phyloP scores from a whole-genome alignment of 495 filamentous ascomycete species.

The Xylaria bambusicola region DNA sequence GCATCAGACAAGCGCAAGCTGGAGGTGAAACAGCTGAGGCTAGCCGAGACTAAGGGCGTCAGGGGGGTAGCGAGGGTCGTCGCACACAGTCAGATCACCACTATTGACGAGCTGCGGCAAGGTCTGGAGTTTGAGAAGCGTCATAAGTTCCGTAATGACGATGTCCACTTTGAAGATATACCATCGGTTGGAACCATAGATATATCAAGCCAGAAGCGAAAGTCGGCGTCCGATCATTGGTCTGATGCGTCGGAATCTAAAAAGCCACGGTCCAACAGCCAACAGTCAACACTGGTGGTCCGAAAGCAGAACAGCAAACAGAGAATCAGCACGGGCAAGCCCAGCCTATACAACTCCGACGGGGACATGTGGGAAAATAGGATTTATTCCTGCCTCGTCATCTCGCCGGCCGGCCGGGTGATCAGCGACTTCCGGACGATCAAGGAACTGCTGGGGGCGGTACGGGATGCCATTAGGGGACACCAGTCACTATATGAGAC shows the following conservation, averaged over 20 bases:
- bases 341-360: background rate
- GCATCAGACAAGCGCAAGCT: background rate
- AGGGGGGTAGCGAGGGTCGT: slow-evolving; percentile 6
- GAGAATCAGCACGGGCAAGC: background rate
- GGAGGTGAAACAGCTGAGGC: slow-evolving; percentile 1
- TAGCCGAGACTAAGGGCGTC: background rate
- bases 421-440: slow-evolving; percentile 2
- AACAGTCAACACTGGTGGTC: slow-evolving; percentile 4
- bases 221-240: slow-evolving; percentile 8
- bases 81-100: slow-evolving; percentile 13
- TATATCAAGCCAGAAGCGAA: slow-evolving; percentile 4
- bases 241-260: slow-evolving; percentile 6
- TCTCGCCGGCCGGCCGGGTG: background rate
- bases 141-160: background rate
- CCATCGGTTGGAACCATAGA: background rate
- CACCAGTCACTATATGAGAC: slow-evolving; percentile 35
- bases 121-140: background rate
- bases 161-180: slow-evolving; percentile 1
- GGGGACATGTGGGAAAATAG: slow-evolving; percentile 11
- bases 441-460: slow-evolving; percentile 6
- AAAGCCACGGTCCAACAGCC: slow-evolving; percentile 6
- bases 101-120: background rate
- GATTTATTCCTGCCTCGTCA: slow-evolving; percentile 13
- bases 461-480: slow-evolving; percentile 15
- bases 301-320: background rate